A percentile compares a stretch with the other conserved stretches of the same genome.
These are phyloP conservation scores for Phaeomoniella chlamydospora DNA, from an alignment of 2,329 filamentous ascomycete genomes.

Conservation along the genomic window DNA sequence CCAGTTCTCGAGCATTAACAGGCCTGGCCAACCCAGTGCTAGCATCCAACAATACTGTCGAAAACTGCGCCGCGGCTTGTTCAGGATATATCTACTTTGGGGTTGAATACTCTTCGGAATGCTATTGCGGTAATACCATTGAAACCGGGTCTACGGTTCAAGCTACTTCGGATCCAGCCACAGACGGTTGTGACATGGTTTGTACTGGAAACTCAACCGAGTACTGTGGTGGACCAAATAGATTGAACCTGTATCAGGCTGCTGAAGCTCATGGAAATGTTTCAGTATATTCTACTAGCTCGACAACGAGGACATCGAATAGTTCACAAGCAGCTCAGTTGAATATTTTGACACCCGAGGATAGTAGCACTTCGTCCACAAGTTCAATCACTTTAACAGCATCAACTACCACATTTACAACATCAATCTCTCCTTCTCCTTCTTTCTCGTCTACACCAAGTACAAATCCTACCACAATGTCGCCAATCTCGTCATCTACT, in stretches of 20 bases:
- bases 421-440: too few species aligned
- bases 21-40: conserved; percentile 5
- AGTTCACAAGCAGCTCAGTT: too few species aligned
- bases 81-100: conserved; percentile 16
- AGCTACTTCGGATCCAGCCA: conserved; percentile 13
- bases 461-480: background rate
- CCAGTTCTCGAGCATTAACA: conserved; percentile 8
- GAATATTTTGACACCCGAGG: too few species aligned
- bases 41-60: conserved; percentile 13
- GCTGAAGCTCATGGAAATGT: too few species aligned
- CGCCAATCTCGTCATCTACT: background rate
- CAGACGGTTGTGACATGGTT: conserved; percentile 32
- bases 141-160: conserved; percentile 24
- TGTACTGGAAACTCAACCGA: conserved; percentile 21
- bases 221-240: conserved; percentile 24
- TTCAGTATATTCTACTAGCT: too few species aligned
- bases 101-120: conserved; percentile 16
- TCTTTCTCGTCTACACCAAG: background rate
- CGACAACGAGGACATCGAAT: too few species aligned
- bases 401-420: too few species aligned
- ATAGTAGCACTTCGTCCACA: too few species aligned
- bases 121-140: conserved; percentile 25
- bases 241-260: conserved; percentile 6
- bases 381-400: too few species aligned
- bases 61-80: conserved; percentile 15